Evolutionary conservation across 2,329 filamentous ascomycete species (phyloP), one percentile per base, ranked within the genome.

Genomic region (Neurospora crassa): DNA sequence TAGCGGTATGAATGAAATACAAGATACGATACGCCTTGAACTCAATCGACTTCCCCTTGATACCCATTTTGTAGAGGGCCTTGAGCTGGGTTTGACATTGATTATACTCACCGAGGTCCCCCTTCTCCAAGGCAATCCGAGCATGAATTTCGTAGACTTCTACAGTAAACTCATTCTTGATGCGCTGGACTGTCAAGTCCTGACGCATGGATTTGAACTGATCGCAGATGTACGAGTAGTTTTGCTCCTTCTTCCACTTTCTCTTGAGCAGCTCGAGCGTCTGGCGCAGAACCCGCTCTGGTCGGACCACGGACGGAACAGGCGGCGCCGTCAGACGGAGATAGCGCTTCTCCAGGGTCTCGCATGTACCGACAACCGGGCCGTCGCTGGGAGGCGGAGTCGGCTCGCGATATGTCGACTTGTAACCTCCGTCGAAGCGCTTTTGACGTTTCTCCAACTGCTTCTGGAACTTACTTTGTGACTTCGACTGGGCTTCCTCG

Each of bases 31-130:
- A 99, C 75, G 95, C 96, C 88, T 96, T 96, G 84, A 99, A 99
- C 83, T 99, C 96, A 84, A 92, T 90, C 79, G 92, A 90, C 82
- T 94, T 94, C 78, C 95, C 96, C 79, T 93, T 93, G 80, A 97
- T 85, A 76, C 92, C 92, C 84, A 93, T 89, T 81, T 89, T 89
- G 83, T 99, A 98, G 78, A 99, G 85, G 75, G 92, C 93, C 82
- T 93, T 93, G 80, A 99, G 87, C 84, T 99, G 96, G 78, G 96
- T 98, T 86, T 99, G 96, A 83, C 96, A 99, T 88, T 99, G 96
- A 86, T 99, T 99, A 96, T 99, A 99, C 96, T 99, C 96, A 99
- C 96, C 95, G 85, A 98, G 89, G 86, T 99, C 96, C 83, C 92
- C 94, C 88, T 96, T 97, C 83, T 99, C 95, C 82, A 99, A 86